Evolutionary conservation across 2,329 filamentous ascomycete species (phyloP).

Genomic region (Xylariomycetidae sp.): DNA sequence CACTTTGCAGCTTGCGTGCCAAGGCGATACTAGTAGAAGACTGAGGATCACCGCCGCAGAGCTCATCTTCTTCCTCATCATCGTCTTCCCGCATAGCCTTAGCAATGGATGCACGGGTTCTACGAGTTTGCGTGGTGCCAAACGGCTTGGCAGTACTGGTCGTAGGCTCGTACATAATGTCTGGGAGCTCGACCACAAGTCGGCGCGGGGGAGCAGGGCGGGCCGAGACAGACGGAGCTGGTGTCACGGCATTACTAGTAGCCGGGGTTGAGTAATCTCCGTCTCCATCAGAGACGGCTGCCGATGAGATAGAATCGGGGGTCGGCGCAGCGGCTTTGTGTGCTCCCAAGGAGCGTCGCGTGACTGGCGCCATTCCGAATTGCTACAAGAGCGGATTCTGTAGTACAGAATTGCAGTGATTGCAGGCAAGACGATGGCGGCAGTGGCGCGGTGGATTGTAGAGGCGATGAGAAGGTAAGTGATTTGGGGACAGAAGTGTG

Average conservation of each 20-base stretch:
- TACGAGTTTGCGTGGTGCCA: too few species aligned
- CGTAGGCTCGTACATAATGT: constrained; percentile 18
- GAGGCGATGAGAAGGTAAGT: too few species aligned
- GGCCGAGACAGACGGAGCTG: constrained; percentile 22
- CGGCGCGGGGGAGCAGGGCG: constrained; percentile 13
- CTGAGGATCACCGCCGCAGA: constrained; percentile 23
- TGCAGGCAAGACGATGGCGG: too few species aligned
- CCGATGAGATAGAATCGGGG: constrained; percentile 29
- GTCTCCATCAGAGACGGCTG: constrained; percentile 29
- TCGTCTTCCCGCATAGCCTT: too few species aligned
- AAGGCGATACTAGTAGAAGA: constrained; percentile 3
- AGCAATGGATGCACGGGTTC: too few species aligned
- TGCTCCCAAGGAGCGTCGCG: too few species aligned
- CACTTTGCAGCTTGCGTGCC: constrained; percentile 9
- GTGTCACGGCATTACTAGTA: constrained; percentile 36
- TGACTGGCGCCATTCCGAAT: too few species aligned
- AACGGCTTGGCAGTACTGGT: too few species aligned
- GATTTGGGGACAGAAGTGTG: too few species aligned
- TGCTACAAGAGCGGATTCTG: too few species aligned
- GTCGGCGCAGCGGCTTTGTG: constrained; percentile 17
- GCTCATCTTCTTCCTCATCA: constrained; percentile 19
- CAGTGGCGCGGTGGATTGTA: too few species aligned
- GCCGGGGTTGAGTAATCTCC: constrained; percentile 37
- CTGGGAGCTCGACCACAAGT: constrained; percentile 29
- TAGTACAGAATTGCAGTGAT: too few species aligned